Conservation (phyloP, 768 basidiomycete species). For the Lentinula sp. region DNA sequence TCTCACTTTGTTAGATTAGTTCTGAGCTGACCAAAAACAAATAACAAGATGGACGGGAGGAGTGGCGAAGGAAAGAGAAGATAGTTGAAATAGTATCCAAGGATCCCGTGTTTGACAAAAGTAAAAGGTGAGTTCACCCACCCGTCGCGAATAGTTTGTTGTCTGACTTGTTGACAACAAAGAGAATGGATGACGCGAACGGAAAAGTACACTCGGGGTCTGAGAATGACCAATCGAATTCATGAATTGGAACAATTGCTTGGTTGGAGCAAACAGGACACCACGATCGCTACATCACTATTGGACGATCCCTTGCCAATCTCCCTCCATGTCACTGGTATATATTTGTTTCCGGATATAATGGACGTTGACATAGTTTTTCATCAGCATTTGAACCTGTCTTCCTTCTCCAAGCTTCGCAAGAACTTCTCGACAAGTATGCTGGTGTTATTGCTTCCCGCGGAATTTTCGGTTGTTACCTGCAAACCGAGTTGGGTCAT, state of each 20-base stretch:
- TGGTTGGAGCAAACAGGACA: constrained; percentile 47
- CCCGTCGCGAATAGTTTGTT: not conserved
- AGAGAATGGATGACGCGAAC: constrained; percentile 35
- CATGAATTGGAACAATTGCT: constrained; percentile 43
- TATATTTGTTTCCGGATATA: constrained; percentile 5
- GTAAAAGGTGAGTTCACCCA: constrained; percentile 32
- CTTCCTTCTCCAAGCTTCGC: constrained; percentile 53
- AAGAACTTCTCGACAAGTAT: constrained; percentile 47
- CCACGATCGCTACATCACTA: constrained; percentile 35
- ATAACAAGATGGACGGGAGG: constrained; percentile 18
- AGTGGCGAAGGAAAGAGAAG: constrained; percentile 40
- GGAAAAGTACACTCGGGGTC: constrained; percentile 50
- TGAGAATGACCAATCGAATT: constrained; percentile 49
- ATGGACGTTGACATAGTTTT: not conserved
- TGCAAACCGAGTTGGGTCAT: constrained; percentile 77
- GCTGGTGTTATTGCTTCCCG: constrained; percentile 40
- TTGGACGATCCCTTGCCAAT: constrained; percentile 43
- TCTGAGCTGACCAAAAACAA: not conserved
- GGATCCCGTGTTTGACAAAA: constrained; percentile 38
- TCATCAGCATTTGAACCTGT: constrained; percentile 60
- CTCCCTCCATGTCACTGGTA: constrained; percentile 14
- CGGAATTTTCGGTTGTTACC: constrained; percentile 66
- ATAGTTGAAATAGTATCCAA: constrained; percentile 40
- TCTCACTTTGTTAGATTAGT: not conserved
- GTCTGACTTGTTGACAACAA: not conserved